Evolutionary conservation across 768 basidiomycete species (phyloP), one percentile per base, ranked within the genome.

Genomic region (Chalciporus pseudorubinellus): DNA sequence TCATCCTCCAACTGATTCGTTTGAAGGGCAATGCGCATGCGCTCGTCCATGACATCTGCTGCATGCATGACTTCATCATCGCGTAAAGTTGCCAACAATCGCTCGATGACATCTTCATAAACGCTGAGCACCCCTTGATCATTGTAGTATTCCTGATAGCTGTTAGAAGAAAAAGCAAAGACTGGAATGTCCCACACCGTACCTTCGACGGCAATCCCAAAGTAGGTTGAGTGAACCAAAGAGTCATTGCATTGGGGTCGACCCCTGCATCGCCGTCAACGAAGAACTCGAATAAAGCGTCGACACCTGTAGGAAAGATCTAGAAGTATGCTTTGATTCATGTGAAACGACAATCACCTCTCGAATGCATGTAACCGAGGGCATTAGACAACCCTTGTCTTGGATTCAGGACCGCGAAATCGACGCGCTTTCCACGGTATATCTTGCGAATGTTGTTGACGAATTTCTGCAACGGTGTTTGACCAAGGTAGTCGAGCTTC

Each of bases 161-260:
- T 34, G 50, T 33, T 46, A 2, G 12, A 5, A 22, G 54, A 39
- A 44, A 51, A 39, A 24, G 13, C 21, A 9, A 21, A 21, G 11
- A 42, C 13, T 53, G 3, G 3, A 29, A 50, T 10, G 8, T 10
- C 14, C 13, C 13, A 13, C 6, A 18, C 1, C 61, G 33, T 46
- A 89, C 91, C 79, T 94, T 95, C 14, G 94, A 84, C 2, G 92
- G 94, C 12, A 97, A 82, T 38, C 92, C 90, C 13, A 95, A 74
- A 8, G 70, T 72, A 3, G 89, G 80, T 64, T 97, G 94, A 57
- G 79, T 86, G 60, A 95, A 85, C 88, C 89, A 93, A 13, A 93
- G 74, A 0, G 79, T 78, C 84, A 95, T 92, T 44, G 77, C 74
- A 60, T 94, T 91, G 0, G 95, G 92, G 60, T 97, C 92, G 6